Evolutionary conservation across 1,284 basidiomycete genomes (phyloP).

Genomic region (Cutaneotrichosporon dermatis): DNA sequence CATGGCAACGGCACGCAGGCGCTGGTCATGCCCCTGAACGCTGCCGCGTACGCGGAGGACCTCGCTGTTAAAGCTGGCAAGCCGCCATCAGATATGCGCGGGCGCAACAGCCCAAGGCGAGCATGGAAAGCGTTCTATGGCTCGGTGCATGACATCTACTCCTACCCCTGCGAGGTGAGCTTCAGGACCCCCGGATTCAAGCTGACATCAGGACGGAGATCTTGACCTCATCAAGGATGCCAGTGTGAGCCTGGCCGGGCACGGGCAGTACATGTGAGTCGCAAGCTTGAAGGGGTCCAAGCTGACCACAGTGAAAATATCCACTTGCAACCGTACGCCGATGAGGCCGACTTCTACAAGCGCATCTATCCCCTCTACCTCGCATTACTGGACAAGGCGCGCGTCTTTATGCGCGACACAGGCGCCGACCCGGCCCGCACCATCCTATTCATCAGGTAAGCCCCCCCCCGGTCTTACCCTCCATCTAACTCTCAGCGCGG

Average conservation of each 20-base stretch:
- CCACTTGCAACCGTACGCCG: slow-evolving; percentile 72
- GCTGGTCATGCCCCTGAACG: slow-evolving; percentile 86
- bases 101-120: slow-evolving; percentile 46
- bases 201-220: slow-evolving; percentile 67
- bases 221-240: slow-evolving; percentile 73
- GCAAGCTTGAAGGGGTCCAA: too few species aligned
- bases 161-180: slow-evolving; percentile 82
- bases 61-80: slow-evolving; percentile 54
- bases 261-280: slow-evolving; percentile 73
- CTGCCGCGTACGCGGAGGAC: slow-evolving; percentile 67
- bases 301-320: slow-evolving; percentile 62
- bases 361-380: slow-evolving; percentile 69
- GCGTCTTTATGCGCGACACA: slow-evolving; percentile 66
- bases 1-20: slow-evolving; percentile 94
- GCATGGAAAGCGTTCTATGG: slow-evolving; percentile 78
- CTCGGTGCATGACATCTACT: slow-evolving; percentile 80
- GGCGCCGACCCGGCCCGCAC: slow-evolving; percentile 64
- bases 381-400: slow-evolving; percentile 66
- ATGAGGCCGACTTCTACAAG: slow-evolving; percentile 71
- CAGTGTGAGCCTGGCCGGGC: slow-evolving; percentile 71
- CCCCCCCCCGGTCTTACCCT: neutral
- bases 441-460: slow-evolving; percentile 79
- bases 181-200: neutral
- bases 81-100: slow-evolving; percentile 34
- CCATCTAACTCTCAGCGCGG: slow-evolving; percentile 48